Evolutionary conservation across 805 yeast species (phyloP), one percentile per base, ranked within the genome.

Genomic region (Spathaspora arborariae): DNA sequence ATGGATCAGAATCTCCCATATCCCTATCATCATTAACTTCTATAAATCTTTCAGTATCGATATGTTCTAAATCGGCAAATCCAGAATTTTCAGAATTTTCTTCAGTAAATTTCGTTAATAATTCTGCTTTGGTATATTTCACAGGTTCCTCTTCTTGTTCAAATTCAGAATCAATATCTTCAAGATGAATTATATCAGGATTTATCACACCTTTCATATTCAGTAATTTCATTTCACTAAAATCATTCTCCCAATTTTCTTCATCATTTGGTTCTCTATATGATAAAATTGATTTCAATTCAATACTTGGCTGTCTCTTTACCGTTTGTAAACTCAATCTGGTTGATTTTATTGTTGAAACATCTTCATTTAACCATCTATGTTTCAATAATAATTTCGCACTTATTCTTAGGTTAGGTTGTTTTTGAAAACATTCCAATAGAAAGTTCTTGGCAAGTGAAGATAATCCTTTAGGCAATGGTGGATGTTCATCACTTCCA

Each of bases 401-500:
- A 5, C 78, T 65, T 2, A 70, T 65, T 47, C 96, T 68, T 20
- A 77, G 61, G 20, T 67, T 68, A 1, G 92, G 88, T 52, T 84
- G 83, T 56, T 82, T 82, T 53, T 82, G 84, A 54, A 88, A 84
- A 58, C 96, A 88, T 50, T 78, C 80, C 43, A 73, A 54, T 10
- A 86, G 63, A 51, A 88, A 83, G 52, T 85, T 88, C 35, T 72
- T 70, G 6, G 74, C 73, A 50, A 64, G 30, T 0, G 69, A 56
- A 0, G 80, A 63, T 4, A 78, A 58, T 2, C 70, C 64, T 7
- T 72, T 70, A 0, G 96, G 96, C 18, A 87, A 64, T 0, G 84
- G 82, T 1, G 92, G 89, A 46, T 76, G 75, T 15, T 80, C 85
- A 44, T 86, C 88, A 5, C 84, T 79, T 0, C 88, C 96, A 44